These are phyloP conservation scores for Boletus edulis DNA, from an alignment of 768 basidiomycete genomes.

Conservation along the genomic window DNA sequence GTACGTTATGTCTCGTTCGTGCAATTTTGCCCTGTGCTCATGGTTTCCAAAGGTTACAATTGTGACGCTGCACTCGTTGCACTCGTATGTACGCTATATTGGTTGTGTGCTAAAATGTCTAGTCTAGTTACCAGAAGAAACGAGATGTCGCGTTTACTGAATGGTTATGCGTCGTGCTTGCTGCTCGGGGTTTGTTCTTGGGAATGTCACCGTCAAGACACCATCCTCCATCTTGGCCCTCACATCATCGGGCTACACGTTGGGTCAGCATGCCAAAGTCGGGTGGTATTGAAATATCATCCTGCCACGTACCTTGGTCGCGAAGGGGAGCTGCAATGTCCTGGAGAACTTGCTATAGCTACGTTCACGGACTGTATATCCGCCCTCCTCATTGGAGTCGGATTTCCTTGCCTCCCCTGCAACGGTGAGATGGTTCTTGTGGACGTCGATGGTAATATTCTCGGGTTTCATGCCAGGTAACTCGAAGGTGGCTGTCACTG, in stretches of 20 bases:
- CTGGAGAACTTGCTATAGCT: constrained; percentile 44
- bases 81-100: too few species aligned
- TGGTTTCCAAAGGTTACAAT: too few species aligned
- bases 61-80: too few species aligned
- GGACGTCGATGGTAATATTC: constrained; percentile 45
- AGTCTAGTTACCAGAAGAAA: too few species aligned
- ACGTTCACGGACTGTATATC: constrained; percentile 44
- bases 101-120: too few species aligned
- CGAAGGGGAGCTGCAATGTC: constrained; percentile 44
- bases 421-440: constrained; percentile 37
- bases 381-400: constrained; percentile 32
- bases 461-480: constrained; percentile 53
- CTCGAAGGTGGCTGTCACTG: constrained; percentile 53
- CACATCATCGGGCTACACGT: constrained; percentile 40
- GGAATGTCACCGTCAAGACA: constrained; percentile 46
- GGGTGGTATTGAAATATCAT: background rate
- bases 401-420: constrained; percentile 7
- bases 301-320: constrained; percentile 38
- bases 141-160: background rate
- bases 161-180: background rate
- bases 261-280: background rate
- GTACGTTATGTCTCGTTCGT: too few species aligned
- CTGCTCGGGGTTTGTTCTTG: constrained; percentile 39
- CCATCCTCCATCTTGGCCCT: constrained; percentile 49
- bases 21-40: too few species aligned